Percentiles rank a stretch among this genome's conserved stretches.
phyloP scores from a whole-genome alignment of 2,329 filamentous ascomycete genomes.

The Gnomoniopsis smithogilvyi region DNA sequence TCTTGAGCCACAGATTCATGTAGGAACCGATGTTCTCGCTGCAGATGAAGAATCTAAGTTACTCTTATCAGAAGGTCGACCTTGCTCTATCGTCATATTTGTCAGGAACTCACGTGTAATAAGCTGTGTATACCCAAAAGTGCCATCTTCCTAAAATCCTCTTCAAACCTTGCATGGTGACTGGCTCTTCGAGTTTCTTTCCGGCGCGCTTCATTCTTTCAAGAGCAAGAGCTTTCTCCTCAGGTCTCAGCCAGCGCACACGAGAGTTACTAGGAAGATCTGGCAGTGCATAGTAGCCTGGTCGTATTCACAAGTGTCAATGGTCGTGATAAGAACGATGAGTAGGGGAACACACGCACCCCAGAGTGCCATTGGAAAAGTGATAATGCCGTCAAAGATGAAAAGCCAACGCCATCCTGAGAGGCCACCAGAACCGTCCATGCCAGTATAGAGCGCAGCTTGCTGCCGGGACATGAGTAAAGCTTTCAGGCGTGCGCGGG shows the following conservation, averaged over 20 bases:
- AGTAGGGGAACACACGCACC: constrained; percentile 1
- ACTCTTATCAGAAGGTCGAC: not conserved
- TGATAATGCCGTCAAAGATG: constrained; percentile 28
- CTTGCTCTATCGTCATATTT: not conserved
- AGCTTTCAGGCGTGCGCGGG: not conserved
- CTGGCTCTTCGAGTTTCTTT: constrained; percentile 22
- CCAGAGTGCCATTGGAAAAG: constrained; percentile 28
- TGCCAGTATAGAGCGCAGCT: constrained; percentile 23
- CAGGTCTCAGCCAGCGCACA: constrained; percentile 25
- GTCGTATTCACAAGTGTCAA: not conserved
- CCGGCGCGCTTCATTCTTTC: constrained; percentile 24
- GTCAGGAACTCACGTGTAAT: constrained; percentile 22
- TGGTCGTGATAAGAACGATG: too few species aligned
- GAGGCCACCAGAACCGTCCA: constrained; percentile 22
- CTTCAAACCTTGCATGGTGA: constrained; percentile 20
- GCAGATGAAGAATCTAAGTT: constrained; percentile 25
- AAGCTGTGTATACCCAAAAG: constrained; percentile 29
- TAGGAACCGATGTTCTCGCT: constrained; percentile 25
- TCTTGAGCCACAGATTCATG: constrained; percentile 26
- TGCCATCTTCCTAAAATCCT: constrained; percentile 29
- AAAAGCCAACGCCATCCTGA: constrained; percentile 28
- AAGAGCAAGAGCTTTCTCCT: constrained; percentile 22
- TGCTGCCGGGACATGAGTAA: constrained; percentile 13
- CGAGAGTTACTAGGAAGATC: constrained; percentile 21
- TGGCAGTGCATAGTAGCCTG: constrained; percentile 21